Conservation (phyloP, 805 yeast genomes). For the Candida sanyiensis region DNA sequence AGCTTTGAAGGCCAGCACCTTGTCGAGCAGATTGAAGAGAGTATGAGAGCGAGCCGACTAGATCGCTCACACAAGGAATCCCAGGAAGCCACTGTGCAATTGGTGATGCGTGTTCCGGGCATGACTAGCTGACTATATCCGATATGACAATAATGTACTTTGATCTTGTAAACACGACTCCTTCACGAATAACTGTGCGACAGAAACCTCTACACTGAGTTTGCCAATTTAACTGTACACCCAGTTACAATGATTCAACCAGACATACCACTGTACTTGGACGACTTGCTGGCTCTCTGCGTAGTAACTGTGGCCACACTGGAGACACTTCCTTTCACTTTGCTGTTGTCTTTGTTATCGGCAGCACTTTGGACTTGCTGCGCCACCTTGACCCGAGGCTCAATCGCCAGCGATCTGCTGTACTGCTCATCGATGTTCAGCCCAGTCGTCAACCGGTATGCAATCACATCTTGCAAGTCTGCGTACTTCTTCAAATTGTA, state of each 20-base stretch:
- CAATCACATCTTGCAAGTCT: constrained; percentile 50
- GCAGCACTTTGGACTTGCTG: constrained; percentile 21
- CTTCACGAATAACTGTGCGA: no score
- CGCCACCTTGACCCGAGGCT: constrained; percentile 53
- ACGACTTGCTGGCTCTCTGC: constrained; percentile 1
- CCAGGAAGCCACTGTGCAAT: no score
- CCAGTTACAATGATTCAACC: no score
- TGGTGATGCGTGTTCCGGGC: no score
- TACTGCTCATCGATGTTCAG: constrained; percentile 82
- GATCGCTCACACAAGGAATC: no score
- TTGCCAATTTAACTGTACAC: no score
- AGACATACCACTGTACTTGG: no score
- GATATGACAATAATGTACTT: no score
- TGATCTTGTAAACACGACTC: no score
- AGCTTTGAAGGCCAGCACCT: not conserved
- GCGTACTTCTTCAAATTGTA: constrained; percentile 60
- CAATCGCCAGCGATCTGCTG: constrained; percentile 64
- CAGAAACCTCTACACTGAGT: no score
- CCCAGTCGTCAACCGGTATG: constrained; percentile 26
- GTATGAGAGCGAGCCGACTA: not conserved
- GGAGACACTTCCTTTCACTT: constrained; percentile 6
- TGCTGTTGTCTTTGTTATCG: not conserved
- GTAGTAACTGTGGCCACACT: constrained; percentile 7
- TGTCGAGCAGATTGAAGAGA: not conserved
- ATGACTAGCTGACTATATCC: no score